Conservation (phyloP, 805 yeast species). For the Pichia phayaonensis region DNA sequence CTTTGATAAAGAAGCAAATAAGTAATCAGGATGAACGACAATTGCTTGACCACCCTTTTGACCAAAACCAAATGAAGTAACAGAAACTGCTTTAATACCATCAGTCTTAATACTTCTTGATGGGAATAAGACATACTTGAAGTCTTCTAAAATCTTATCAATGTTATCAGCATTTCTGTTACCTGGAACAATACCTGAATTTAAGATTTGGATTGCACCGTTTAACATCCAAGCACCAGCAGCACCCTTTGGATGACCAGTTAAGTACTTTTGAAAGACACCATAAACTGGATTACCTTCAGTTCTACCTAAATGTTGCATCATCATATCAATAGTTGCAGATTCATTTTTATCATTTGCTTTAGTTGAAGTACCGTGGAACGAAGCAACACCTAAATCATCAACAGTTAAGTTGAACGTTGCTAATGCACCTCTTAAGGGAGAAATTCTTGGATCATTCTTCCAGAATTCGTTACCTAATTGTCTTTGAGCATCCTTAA, state of each 20-base stretch:
- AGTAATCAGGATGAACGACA: slow-evolving; percentile 86
- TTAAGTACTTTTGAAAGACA: slow-evolving; percentile 97
- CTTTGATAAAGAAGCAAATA: slow-evolving; percentile 74
- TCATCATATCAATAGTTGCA: slow-evolving; percentile 83
- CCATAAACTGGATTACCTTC: slow-evolving; percentile 97
- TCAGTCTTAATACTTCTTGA: slow-evolving; percentile 89
- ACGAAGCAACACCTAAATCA: slow-evolving; percentile 92
- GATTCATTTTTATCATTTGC: slow-evolving; percentile 99
- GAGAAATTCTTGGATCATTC: slow-evolving; percentile 90
- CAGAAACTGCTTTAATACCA: slow-evolving; percentile 94
- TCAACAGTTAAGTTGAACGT: slow-evolving; percentile 88
- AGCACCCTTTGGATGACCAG: slow-evolving; percentile 99
- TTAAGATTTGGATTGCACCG: slow-evolving; percentile 91
- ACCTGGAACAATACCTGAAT: slow-evolving; percentile 89
- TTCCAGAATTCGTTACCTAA: slow-evolving; percentile 95
- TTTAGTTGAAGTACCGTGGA: slow-evolving; percentile 98
- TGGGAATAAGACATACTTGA: slow-evolving; percentile 86
- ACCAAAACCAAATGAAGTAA: slow-evolving; percentile 98
- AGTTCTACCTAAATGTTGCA: slow-evolving; percentile 90
- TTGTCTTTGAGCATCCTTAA: slow-evolving; percentile 79
- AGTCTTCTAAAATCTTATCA: slow-evolving; percentile 75
- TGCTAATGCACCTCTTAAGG: slow-evolving; percentile 94
- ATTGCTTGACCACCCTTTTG: slow-evolving; percentile 98
- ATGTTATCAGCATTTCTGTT: slow-evolving; percentile 97
- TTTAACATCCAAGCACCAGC: slow-evolving; percentile 99